Conservation (phyloP, 2,329 filamentous ascomycete genomes). For the Alternaria longipes region DNA sequence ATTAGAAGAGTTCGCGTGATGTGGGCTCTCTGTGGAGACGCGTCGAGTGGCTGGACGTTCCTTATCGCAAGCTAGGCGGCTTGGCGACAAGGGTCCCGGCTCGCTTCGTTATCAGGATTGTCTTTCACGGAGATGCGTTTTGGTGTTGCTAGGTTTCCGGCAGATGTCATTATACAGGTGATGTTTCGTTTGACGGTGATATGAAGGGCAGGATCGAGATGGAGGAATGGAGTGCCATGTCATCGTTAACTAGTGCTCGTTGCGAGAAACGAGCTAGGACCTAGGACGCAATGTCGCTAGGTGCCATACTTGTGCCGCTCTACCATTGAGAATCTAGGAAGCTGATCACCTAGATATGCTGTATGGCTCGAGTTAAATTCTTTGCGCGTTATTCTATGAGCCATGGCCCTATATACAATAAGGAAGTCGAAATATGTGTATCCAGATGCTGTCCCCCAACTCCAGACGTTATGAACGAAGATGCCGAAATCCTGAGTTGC, state of each 20-base stretch:
- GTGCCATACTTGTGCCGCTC: no score
- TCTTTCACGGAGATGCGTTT: conserved; percentile 25
- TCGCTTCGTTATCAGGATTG: conserved; percentile 19
- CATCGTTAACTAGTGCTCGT: neutral
- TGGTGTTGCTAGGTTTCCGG: conserved; percentile 18
- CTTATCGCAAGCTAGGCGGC: conserved; percentile 21
- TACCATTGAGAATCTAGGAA: no score
- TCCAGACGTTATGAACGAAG: neutral
- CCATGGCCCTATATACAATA: neutral
- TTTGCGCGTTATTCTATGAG: neutral
- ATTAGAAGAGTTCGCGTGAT: conserved; percentile 12
- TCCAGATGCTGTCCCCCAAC: neutral
- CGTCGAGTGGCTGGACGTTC: conserved; percentile 7
- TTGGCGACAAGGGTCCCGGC: conserved; percentile 17
- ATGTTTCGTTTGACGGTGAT: neutral
- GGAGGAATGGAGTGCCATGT: neutral
- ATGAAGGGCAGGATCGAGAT: neutral
- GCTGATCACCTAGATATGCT: neutral
- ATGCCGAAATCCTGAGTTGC: neutral
- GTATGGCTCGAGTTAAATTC: neutral
- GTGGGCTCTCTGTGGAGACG: conserved; percentile 1
- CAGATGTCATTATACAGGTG: neutral
- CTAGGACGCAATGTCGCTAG: no score
- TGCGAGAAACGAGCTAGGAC: no score
- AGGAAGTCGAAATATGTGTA: neutral